Base-by-base conservation (phyloP, 106 monocot genomes). In the Gastrodia elata region DNA sequence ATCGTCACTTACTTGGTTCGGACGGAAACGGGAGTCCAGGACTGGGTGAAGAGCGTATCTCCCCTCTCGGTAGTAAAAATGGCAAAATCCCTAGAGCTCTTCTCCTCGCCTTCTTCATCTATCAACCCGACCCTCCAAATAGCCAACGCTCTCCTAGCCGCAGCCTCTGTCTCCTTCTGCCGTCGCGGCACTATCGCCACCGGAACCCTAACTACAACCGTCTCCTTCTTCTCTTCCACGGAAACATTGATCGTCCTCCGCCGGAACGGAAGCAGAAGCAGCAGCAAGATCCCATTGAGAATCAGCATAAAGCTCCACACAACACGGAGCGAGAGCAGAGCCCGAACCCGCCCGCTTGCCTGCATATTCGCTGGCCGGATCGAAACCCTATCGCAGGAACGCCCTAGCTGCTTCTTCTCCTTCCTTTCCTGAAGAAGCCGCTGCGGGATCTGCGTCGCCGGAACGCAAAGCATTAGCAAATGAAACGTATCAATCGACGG, bases 31-130 rank as follows among this genome's bases (percentile, higher is more conserved):
- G 93, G 87, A 39, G 84, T 74, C 93, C 89, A 93, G 9, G 89
- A 89, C 48, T 81, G 84, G 36, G 93, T 93, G 77, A 93, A 93
- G 4, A 93, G 77, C 30, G 83, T 76, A 48, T 93, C 89, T 6
- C 87, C 87, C 42, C 93, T 83, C 14, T 65, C 73, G 49, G 89
- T 89, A 20, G 67, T 25, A 67, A 93, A 83, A 68, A 89, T 5
- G 6, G 79, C 56, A 67, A 72, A 88, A 34, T 89, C 81, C 70
- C 83, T 80, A 39, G 11, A 36, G 65, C 82, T 85, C 38, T 32
- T 72, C 33, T 61, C 39, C 32, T 26, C 74, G 27, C 42, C 78
- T 16, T 30, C 78, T 42, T 44, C 78, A 14, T 72, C 77, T 20
- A 43, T 70, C 73, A 24, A 36, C 28, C 46, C 68, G 71, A 89